Conservation (phyloP, 768 basidiomycete species). For the Russula sp. region DNA sequence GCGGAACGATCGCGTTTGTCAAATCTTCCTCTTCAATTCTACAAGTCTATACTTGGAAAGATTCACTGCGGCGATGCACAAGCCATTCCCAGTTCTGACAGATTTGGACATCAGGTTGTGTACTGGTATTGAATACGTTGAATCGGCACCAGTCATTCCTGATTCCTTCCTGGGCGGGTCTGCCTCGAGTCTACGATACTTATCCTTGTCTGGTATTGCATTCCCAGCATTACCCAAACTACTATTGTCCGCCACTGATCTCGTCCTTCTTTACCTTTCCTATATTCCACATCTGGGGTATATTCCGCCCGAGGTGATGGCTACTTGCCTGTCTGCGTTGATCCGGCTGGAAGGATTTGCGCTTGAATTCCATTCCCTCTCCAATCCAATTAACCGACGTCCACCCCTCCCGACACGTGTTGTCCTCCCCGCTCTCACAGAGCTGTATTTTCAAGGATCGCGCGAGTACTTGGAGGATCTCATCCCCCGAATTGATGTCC, state of each 20-base stretch:
- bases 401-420: too few relatives aligned
- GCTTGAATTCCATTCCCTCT: neutral
- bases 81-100: neutral
- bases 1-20: neutral
- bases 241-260: neutral
- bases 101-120: too few relatives aligned
- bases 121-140: accelerated
- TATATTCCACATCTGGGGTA: neutral
- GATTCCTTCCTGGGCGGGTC: neutral
- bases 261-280: neutral
- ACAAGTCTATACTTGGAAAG: neutral
- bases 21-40: too few relatives aligned
- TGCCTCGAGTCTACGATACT: neutral
- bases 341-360: neutral
- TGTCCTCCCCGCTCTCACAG: too few relatives aligned
- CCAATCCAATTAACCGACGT: too few relatives aligned
- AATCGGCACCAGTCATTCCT: neutral
- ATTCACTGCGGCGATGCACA: neutral
- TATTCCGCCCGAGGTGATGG: neutral
- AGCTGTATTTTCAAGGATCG: too few relatives aligned
- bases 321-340: neutral
- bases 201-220: neutral
- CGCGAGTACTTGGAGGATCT: too few relatives aligned
- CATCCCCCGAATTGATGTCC: neutral
- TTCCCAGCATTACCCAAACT: neutral